Base-by-base conservation (phyloP, 176 grass and related monocot genomes). In the Raddia guianensis region DNA sequence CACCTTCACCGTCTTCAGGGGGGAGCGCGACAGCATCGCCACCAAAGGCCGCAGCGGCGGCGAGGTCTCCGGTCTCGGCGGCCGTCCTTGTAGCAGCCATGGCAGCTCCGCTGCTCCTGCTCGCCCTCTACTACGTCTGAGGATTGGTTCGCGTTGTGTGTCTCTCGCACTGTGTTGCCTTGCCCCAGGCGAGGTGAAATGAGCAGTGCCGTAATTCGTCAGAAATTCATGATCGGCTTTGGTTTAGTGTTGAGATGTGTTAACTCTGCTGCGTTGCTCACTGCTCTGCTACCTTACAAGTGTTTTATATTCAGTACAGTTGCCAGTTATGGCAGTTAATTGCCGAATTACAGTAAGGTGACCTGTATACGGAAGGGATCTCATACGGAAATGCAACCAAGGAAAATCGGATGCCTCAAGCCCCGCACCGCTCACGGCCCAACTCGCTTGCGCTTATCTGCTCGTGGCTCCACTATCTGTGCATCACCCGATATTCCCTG, bases 81-180 rank as follows among this genome's bases (percentile, higher is more conserved):
- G 16, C 82, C 71, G 8, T 74, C 0, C 49, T 89, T 1, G 5
- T 70, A 18, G 82, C 75, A 3, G 27, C 82, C 12, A 55, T 54
- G 16, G 76, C 40, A 49, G 56, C 47, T 42, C 63, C 82, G 4
- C 48, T 89, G 56, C 64, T 89, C 19, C 48, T 89, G 56, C 64
- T 89, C 19, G 70, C 64, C 5, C 80, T 49, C 70, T 63, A 34
- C 66, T 55, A 44, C 64, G 20, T 85, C 82, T 89, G 77, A 84
- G 81, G 21, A 10, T 0, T 2, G 32, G 1, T 40, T 5, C 10
- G 9, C 4, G 37, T 40, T 40, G 37, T 5, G 37, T 0, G 37
- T 40, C 37, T 27, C 27, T 27, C 27, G 27, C 27, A 27, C 27
- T 27, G 4, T 40, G 37, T 40, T 40, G 37, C 37, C 37, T 40